A percentile compares a stretch with the other conserved stretches of the same genome.
phyloP scores from a whole-genome alignment of 2,329 filamentous ascomycete genomes.

The Onygenales sp. region DNA sequence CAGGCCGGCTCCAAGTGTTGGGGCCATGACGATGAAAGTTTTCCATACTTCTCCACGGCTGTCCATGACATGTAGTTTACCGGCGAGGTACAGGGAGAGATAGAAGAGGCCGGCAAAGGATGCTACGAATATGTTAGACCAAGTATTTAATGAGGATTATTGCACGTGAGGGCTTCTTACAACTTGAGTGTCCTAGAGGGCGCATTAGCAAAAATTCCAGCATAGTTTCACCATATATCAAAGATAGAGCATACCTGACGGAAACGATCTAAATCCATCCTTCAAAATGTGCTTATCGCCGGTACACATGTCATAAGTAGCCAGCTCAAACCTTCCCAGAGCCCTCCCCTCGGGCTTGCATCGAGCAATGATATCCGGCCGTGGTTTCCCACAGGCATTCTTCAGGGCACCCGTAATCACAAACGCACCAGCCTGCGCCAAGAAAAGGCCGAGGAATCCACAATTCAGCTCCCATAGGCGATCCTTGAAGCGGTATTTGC shows the following conservation, averaged over 20 bases:
- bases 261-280: slow-evolving; percentile 52
- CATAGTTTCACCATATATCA: background rate
- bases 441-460: slow-evolving; percentile 46
- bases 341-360: slow-evolving; percentile 35
- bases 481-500: slow-evolving; percentile 45
- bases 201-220: slow-evolving; percentile 6
- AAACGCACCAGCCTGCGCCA: slow-evolving; percentile 47
- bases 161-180: slow-evolving; percentile 23
- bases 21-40: slow-evolving; percentile 44
- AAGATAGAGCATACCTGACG: slow-evolving; percentile 35
- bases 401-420: slow-evolving; percentile 50
- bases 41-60: slow-evolving; percentile 54
- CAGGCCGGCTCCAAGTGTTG: slow-evolving; percentile 44
- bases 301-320: background rate
- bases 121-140: slow-evolving; percentile 27
- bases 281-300: slow-evolving; percentile 41
- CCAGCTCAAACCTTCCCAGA: slow-evolving; percentile 19
- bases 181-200: slow-evolving; percentile 38
- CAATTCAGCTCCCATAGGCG: slow-evolving; percentile 55
- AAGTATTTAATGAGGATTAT: slow-evolving; percentile 13
- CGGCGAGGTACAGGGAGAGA: slow-evolving; percentile 50
- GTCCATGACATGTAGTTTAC: slow-evolving; percentile 51
- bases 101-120: slow-evolving; percentile 52
- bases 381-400: slow-evolving; percentile 50
- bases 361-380: slow-evolving; percentile 50